Conservation (phyloP, 2,329 filamentous ascomycete genomes). For the Ceratocystis huliohia region DNA sequence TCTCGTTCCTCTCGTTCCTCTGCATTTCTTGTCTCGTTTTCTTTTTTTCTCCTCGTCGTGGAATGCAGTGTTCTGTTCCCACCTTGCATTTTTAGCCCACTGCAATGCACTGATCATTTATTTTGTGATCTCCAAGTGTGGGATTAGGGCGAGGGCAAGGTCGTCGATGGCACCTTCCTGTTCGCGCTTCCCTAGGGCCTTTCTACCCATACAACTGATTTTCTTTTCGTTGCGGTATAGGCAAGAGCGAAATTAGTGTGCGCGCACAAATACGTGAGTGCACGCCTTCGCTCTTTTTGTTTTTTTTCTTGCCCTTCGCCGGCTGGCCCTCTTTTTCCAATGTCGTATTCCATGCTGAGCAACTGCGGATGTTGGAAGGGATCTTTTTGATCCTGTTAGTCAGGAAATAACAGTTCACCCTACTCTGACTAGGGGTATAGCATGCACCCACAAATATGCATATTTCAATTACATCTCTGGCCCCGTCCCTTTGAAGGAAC, state of each 20-base stretch:
- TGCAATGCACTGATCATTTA: background rate
- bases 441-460: conserved; percentile 14
- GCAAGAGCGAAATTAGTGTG: too few species aligned
- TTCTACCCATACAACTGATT: too few species aligned
- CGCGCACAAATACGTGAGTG: too few species aligned
- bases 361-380: background rate
- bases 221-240: too few species aligned
- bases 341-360: background rate
- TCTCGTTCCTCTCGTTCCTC: too few species aligned
- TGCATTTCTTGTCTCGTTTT: background rate
- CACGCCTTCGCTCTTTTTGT: background rate
- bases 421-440: conserved; percentile 3
- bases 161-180: background rate
- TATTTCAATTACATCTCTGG: conserved; percentile 12
- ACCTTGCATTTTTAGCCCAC: background rate
- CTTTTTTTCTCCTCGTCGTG: background rate
- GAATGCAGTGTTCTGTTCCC: background rate
- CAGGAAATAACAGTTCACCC: conserved; percentile 1
- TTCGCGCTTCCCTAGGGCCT: background rate
- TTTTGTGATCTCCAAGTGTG: background rate
- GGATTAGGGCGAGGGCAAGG: background rate
- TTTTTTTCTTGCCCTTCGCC: background rate
- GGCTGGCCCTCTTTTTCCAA: background rate
- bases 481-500: background rate
- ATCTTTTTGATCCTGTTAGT: conserved; percentile 9